Percentiles rank a stretch among this genome's conserved stretches.
Evolutionary conservation across 2,329 filamentous ascomycete species (phyloP).

Genomic region (Gliomastix tumulicola): DNA sequence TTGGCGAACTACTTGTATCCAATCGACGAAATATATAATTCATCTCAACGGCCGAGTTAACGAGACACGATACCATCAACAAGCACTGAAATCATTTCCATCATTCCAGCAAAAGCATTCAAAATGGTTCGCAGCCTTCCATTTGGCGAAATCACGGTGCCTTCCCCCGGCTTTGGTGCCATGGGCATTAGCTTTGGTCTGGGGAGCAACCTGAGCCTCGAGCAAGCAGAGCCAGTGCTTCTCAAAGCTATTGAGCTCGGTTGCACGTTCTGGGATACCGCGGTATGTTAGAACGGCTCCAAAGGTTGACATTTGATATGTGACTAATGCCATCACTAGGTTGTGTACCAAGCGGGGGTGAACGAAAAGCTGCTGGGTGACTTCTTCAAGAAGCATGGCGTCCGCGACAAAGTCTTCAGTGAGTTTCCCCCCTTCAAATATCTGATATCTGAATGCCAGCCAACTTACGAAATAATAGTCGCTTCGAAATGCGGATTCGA

Average conservation of each 20-base stretch:
- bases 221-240: conserved; percentile 39
- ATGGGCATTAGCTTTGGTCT: conserved; percentile 39
- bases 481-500: conserved; percentile 40
- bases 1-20: no score
- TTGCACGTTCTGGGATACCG: conserved; percentile 31
- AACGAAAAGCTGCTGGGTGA: conserved; percentile 43
- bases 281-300: conserved; percentile 18
- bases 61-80: no score
- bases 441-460: no score
- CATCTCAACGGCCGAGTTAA: no score
- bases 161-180: conserved; percentile 39
- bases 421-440: no score
- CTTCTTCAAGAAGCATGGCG: conserved; percentile 41
- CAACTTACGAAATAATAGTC: no score
- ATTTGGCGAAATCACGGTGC: no score
- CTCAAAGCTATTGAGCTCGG: conserved; percentile 38
- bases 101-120: no score
- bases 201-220: conserved; percentile 30
- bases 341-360: conserved; percentile 35
- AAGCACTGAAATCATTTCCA: no score
- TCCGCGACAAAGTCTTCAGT: conserved; percentile 42
- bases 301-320: neutral
- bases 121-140: no score
- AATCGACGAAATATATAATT: no score
- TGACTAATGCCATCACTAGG: no score